A percentile compares a stretch with the other conserved stretches of the same genome.
phyloP scores from a whole-genome alignment of 106 monocot genomes.

The Allium sativum region DNA sequence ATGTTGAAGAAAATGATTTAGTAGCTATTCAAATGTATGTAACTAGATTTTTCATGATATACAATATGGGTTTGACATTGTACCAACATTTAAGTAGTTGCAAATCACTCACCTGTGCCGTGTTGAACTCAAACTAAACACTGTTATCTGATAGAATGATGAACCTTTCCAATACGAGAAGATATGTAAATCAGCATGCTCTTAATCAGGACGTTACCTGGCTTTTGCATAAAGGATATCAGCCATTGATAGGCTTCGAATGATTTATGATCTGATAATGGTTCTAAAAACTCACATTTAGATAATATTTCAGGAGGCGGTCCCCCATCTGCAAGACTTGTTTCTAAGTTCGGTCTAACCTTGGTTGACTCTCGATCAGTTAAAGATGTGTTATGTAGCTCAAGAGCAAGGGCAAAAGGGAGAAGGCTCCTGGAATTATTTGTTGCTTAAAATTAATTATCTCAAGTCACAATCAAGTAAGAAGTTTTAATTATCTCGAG shows the following conservation, averaged over 20 bases:
- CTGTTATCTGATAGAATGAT: no score
- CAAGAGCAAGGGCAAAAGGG: conserved; percentile 37
- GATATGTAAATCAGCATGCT: conserved; percentile 6
- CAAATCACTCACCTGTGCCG: no score
- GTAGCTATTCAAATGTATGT: no score
- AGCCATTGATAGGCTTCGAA: conserved; percentile 65
- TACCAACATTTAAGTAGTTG: no score
- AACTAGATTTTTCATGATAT: no score
- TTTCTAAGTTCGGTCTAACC: conserved; percentile 40
- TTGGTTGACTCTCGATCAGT: conserved; percentile 3
- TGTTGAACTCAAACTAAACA: no score
- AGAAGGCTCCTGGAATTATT: conserved; percentile 68
- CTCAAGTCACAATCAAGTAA: no score
- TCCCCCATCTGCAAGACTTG: conserved; percentile 49
- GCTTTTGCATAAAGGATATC: conserved; percentile 43
- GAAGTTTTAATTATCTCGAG: no score
- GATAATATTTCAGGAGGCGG: conserved; percentile 61
- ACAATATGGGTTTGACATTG: no score
- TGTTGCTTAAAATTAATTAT: conserved; percentile 67
- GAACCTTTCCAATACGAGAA: not conserved
- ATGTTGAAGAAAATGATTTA: no score
- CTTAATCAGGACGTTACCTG: conserved; percentile 20
- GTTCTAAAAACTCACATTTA: conserved; percentile 77
- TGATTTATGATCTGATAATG: conserved; percentile 54
- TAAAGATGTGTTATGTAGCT: not conserved